Conservation (phyloP, 305 asterid genomes). For the Solanum hybrid region DNA sequence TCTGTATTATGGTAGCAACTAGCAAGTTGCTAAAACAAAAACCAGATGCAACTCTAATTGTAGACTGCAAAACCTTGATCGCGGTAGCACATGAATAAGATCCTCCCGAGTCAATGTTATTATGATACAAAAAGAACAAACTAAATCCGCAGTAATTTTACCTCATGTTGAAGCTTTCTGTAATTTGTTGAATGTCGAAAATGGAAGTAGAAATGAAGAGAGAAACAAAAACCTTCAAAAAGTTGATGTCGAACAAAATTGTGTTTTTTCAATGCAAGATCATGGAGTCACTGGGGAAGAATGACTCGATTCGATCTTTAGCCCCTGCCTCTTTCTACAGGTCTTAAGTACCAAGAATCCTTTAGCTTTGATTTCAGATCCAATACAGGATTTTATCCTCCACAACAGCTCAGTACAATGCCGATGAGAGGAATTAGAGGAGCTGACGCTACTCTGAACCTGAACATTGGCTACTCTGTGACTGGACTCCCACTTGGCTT, state of each 20-base stretch:
- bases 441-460: background rate
- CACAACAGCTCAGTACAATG: slow-evolving; percentile 19
- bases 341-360: background rate
- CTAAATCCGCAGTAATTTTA: background rate
- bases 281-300: background rate
- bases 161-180: background rate
- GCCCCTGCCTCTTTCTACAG: slow-evolving; percentile 1
- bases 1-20: background rate
- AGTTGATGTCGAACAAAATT: background rate
- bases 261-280: background rate
- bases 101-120: background rate
- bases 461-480: slow-evolving; percentile 14
- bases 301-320: background rate
- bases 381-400: slow-evolving; percentile 22
- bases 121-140: background rate
- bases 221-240: background rate
- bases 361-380: slow-evolving; percentile 18
- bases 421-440: slow-evolving; percentile 17
- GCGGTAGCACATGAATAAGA: background rate
- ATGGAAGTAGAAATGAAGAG: background rate
- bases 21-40: background rate
- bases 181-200: background rate
- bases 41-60: background rate
- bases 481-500: slow-evolving; percentile 43
- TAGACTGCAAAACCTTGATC: background rate